Conservation (phyloP, 495 filamentous ascomycete species). For the Tuber borchii region DNA sequence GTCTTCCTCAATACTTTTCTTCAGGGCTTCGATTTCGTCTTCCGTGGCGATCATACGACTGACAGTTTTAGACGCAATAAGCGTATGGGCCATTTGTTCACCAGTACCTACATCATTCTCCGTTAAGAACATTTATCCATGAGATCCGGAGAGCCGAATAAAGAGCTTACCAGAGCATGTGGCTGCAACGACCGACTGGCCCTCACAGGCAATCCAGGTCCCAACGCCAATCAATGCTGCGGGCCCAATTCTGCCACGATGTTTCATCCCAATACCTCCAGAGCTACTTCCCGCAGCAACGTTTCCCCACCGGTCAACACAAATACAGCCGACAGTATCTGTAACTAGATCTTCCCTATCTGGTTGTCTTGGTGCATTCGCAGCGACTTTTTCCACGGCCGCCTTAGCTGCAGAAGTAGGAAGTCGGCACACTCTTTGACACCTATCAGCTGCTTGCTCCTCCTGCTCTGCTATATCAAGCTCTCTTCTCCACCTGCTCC, state of each 20-base stretch:
- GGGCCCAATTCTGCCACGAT: conserved; percentile 79
- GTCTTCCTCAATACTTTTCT: conserved; percentile 38
- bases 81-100: conserved; percentile 91
- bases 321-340: conserved; percentile 93
- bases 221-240: conserved; percentile 89
- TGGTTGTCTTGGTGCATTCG: conserved; percentile 15
- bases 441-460: conserved; percentile 13
- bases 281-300: conserved; percentile 97
- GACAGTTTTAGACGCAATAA: conserved; percentile 42
- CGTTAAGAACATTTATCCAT: not conserved
- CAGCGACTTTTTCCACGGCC: conserved; percentile 21
- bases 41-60: conserved; percentile 38
- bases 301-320: conserved; percentile 72
- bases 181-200: conserved; percentile 35
- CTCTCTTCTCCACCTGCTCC: conserved; percentile 67
- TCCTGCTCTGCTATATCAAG: conserved; percentile 46
- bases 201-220: conserved; percentile 47
- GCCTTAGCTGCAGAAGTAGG: conserved; percentile 20
- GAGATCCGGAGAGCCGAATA: not conserved
- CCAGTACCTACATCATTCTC: conserved; percentile 59
- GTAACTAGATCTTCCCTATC: conserved; percentile 57
- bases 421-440: conserved; percentile 12
- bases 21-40: conserved; percentile 36
- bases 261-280: conserved; percentile 98
- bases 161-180: conserved; percentile 37